Conservation (phyloP, 345 rosid genomes). For the Odontarrhena argentea region DNA sequence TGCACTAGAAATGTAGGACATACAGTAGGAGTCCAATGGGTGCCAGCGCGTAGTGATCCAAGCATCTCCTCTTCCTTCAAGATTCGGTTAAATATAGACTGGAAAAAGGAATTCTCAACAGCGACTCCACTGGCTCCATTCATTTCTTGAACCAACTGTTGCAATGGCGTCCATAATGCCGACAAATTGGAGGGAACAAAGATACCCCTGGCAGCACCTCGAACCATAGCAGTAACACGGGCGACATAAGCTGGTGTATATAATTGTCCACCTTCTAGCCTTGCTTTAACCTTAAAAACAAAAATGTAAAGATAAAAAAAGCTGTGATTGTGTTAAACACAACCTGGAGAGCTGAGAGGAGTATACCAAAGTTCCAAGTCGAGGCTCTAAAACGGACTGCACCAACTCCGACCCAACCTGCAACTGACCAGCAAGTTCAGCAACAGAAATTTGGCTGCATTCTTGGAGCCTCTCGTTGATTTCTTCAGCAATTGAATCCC, state of each 20-base stretch:
- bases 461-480: conserved; percentile 95
- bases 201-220: conserved; percentile 90
- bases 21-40: conserved; percentile 96
- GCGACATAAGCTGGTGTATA: conserved; percentile 96
- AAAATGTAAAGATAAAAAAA: conserved; percentile 17
- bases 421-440: conserved; percentile 84
- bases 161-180: conserved; percentile 72
- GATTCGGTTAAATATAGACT: conserved; percentile 75
- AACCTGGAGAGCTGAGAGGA: conserved; percentile 36
- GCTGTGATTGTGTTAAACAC: conserved; percentile 16
- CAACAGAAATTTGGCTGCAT: conserved; percentile 87
- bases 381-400: conserved; percentile 82
- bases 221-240: conserved; percentile 90
- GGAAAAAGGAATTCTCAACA: conserved; percentile 81
- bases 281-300: conserved; percentile 75
- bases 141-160: conserved; percentile 84
- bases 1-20: conserved; percentile 38
- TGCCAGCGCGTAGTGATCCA: conserved; percentile 95
- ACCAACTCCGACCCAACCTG: conserved; percentile 87
- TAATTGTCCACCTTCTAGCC: conserved; percentile 97
- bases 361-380: conserved; percentile 81
- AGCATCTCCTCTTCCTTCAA: conserved; percentile 83
- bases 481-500: conserved; percentile 94
- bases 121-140: conserved; percentile 86
- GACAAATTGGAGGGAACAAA: conserved; percentile 86